Base-by-base conservation (phyloP, 805 yeast species). In the Crinitomyces ghanaensis region DNA sequence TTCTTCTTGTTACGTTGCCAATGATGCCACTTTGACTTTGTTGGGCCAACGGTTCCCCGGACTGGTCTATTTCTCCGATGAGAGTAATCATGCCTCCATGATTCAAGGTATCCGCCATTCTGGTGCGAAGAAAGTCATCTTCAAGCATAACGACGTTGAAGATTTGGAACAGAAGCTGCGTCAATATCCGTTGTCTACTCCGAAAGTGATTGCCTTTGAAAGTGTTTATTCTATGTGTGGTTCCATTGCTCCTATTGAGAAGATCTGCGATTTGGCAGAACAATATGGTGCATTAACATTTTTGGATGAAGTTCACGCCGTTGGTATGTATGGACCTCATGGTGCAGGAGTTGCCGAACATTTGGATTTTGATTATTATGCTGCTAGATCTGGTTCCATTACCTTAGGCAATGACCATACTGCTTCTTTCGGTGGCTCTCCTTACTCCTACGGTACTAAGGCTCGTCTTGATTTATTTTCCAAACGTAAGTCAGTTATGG, bases 331-430 rank as follows among this genome's bases (percentile, higher is more conserved):
- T 55, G 99, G 99, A 50, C 97, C 99, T 39, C 95, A 82, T 50
- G 99, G 99, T 54, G 98, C 95, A 21, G 99, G 99, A 63, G 97
- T 91, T 35, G 95, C 97, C 30, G 99, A 91, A 60, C 98, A 91
- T 57, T 66, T 80, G 50, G 83, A 91, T 60, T 91, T 85, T 48
- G 82, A 82, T 30, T 74, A 76, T 35, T 93, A 88, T 54, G 72
- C 82, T 51, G 54, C 63, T 38, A 57, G 75, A 11, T 41, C 47
- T n/a, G 44, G 40, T 62, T 74, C 45, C 24, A 24, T 67, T 7
- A 13, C 28, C 7, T 19, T 21, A 6, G n/a, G 6, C 19, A 5
- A 14, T 67, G 9, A 62, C 72, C n/a, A n/a, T n/a, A n/a, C n/a
- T n/a, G n/a, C n/a, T n/a, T n/a, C n/a, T 12, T 70, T 74, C 43